Evolutionary conservation across 2,329 filamentous ascomycete species (phyloP).

Genomic region (Salinomyces thailandicus): DNA sequence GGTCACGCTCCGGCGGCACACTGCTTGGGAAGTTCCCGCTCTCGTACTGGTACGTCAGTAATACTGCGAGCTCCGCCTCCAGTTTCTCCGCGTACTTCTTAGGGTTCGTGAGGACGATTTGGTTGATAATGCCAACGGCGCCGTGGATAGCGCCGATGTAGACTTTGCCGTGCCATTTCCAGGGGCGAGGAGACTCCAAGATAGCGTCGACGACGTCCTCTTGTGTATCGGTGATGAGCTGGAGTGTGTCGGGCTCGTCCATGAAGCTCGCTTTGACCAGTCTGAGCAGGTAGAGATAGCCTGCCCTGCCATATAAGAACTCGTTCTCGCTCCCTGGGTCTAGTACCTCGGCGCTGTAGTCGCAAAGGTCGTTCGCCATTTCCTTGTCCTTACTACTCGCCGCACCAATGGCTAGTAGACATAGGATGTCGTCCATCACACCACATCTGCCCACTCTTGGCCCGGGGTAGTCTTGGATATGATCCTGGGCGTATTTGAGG

Average conservation of each 20-base stretch:
- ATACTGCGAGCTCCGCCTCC: conserved; percentile 40
- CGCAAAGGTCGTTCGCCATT: conserved; percentile 40
- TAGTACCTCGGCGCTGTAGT: conserved; percentile 39
- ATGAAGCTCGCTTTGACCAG: conserved; percentile 50
- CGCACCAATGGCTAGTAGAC: conserved; percentile 40
- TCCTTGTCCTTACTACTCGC: conserved; percentile 40
- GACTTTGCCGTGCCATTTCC: conserved; percentile 53
- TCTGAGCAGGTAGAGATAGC: conserved; percentile 57
- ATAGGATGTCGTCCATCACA: conserved; percentile 41
- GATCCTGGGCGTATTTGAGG: conserved; percentile 39
- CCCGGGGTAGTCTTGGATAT: conserved; percentile 40
- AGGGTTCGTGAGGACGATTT: conserved; percentile 51
- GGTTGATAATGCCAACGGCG: conserved; percentile 59
- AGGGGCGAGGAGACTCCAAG: conserved; percentile 44
- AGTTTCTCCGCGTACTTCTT: conserved; percentile 45
- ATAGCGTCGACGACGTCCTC: conserved; percentile 50
- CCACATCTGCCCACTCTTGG: conserved; percentile 38
- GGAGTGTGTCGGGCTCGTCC: conserved; percentile 38
- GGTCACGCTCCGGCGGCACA: conserved; percentile 38
- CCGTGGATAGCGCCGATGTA: conserved; percentile 61
- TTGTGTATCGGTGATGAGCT: conserved; percentile 45
- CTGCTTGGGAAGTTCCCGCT: conserved; percentile 55
- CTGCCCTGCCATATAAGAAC: conserved; percentile 56
- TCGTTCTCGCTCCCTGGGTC: conserved; percentile 46
- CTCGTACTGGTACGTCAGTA: conserved; percentile 50